These are phyloP conservation scores for Globisporangium polare DNA, from an alignment of 352 stramenopile species.

Conservation along the genomic window DNA sequence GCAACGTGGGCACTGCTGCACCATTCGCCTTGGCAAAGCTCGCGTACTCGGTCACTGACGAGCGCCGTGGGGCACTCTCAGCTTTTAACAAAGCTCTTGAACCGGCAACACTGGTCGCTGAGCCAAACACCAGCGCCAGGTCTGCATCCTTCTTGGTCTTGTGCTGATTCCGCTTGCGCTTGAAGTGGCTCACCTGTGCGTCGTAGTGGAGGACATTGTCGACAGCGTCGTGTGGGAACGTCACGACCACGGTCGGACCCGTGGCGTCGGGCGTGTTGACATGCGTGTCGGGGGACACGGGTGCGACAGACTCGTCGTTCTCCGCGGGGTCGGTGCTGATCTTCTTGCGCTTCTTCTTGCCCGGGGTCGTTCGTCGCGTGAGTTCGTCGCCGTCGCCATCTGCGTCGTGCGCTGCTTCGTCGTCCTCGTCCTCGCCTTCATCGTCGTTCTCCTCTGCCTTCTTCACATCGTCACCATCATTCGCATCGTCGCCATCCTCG, in stretches of 20 bases:
- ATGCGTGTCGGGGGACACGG: slow-evolving; percentile 62
- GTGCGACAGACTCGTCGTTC: slow-evolving; percentile 59
- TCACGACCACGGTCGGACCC: slow-evolving; percentile 48
- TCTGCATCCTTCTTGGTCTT: slow-evolving; percentile 7
- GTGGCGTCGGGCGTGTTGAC: slow-evolving; percentile 55
- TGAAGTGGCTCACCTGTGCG: slow-evolving; percentile 50
- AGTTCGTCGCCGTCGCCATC: slow-evolving; percentile 44
- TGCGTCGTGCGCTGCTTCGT: slow-evolving; percentile 23
- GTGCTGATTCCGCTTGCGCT: slow-evolving; percentile 34
- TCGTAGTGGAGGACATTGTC: slow-evolving; percentile 34
- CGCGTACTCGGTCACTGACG: slow-evolving; percentile 6
- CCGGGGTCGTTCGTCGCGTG: slow-evolving; percentile 22
- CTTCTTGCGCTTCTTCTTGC: slow-evolving; percentile 55
- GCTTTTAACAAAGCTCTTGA: neutral
- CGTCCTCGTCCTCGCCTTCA: slow-evolving; percentile 52
- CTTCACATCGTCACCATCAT: slow-evolving; percentile 41
- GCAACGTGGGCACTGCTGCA: neutral
- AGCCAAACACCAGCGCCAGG: slow-evolving; percentile 32
- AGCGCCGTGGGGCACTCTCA: neutral
- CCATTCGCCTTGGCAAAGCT: slow-evolving; percentile 2
- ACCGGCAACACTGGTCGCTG: neutral
- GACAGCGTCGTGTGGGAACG: slow-evolving; percentile 43
- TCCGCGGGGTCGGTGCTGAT: slow-evolving; percentile 28
- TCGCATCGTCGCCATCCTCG: slow-evolving; percentile 26
- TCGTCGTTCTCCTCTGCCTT: slow-evolving; percentile 53